phyloP scores from a whole-genome alignment of 2,329 filamentous ascomycete species.

The Cytospora leucostoma region DNA sequence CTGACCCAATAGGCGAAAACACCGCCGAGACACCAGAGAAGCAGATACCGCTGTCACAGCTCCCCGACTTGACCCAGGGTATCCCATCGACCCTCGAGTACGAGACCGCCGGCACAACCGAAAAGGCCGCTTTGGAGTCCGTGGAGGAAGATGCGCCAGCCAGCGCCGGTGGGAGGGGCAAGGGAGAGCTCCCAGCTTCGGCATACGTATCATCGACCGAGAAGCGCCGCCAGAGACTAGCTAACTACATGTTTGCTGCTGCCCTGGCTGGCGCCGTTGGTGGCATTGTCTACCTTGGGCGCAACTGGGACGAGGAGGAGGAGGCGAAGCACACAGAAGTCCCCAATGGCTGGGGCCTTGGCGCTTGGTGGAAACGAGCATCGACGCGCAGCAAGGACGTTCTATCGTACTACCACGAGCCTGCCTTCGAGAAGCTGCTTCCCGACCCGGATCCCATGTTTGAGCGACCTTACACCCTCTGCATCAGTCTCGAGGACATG shows the following conservation, averaged over 20 bases:
- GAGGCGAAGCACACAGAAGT: constrained; percentile 67
- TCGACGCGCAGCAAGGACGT: constrained; percentile 73
- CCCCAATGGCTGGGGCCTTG: constrained; percentile 76
- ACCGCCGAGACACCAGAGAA: constrained; percentile 41
- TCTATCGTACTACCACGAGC: constrained; percentile 92
- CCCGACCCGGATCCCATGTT: constrained; percentile 78
- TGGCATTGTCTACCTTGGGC: constrained; percentile 74
- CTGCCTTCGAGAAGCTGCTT: constrained; percentile 89
- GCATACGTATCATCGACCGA: constrained; percentile 92
- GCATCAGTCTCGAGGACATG: constrained; percentile 89
- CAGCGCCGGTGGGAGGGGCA: constrained; percentile 53
- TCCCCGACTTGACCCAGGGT: constrained; percentile 90
- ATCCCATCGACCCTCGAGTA: constrained; percentile 88
- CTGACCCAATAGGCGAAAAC: constrained; percentile 20
- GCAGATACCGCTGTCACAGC: constrained; percentile 61
- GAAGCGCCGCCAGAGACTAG: constrained; percentile 72
- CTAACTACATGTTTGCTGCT: constrained; percentile 71
- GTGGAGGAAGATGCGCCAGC: constrained; percentile 41
- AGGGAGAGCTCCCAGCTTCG: constrained; percentile 70
- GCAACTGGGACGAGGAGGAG: constrained; percentile 85
- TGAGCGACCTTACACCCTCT: constrained; percentile 87
- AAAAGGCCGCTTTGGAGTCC: constrained; percentile 40
- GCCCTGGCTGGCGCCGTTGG: constrained; percentile 58
- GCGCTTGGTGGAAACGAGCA: constrained; percentile 78
- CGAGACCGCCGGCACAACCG: constrained; percentile 60